Conservation (phyloP, 345 rosid species). For the Citropsis articulata region DNA sequence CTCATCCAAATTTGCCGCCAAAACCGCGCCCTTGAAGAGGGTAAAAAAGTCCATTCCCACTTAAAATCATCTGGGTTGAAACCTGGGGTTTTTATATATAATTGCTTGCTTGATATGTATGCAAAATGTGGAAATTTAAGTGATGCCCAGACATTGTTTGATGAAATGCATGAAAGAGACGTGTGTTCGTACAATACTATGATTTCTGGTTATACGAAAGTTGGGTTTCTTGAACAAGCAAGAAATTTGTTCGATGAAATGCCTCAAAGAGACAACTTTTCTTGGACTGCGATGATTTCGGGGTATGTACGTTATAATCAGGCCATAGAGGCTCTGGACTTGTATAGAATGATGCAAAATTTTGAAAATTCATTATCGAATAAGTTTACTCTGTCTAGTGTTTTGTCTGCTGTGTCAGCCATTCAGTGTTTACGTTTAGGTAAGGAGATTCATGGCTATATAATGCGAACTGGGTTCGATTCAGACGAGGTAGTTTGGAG, state of each 20-base stretch:
- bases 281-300: conserved; percentile 87
- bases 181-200: conserved; percentile 80
- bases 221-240: conserved; percentile 52
- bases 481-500: conserved; percentile 93
- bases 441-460: conserved; percentile 78
- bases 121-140: conserved; percentile 49
- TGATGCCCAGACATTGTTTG: conserved; percentile 59
- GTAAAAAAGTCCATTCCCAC: conserved; percentile 54
- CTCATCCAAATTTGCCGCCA: conserved; percentile 57
- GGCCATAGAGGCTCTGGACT: conserved; percentile 52
- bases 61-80: conserved; percentile 55
- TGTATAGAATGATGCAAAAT: conserved; percentile 53
- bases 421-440: conserved; percentile 52
- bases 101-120: conserved; percentile 71
- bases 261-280: conserved; percentile 76
- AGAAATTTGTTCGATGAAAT: conserved; percentile 72
- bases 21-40: conserved; percentile 46
- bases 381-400: conserved; percentile 64
- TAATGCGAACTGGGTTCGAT: conserved; percentile 59
- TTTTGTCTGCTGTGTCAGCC: conserved; percentile 70
- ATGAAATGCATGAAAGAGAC: conserved; percentile 60
- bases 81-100: conserved; percentile 61
- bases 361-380: conserved; percentile 34
- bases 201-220: conserved; percentile 57
- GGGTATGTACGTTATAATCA: conserved; percentile 57